These are phyloP conservation scores for Suaeda aralocaspica DNA, from an alignment of 148 eudicot genomes.

Conservation along the genomic window DNA sequence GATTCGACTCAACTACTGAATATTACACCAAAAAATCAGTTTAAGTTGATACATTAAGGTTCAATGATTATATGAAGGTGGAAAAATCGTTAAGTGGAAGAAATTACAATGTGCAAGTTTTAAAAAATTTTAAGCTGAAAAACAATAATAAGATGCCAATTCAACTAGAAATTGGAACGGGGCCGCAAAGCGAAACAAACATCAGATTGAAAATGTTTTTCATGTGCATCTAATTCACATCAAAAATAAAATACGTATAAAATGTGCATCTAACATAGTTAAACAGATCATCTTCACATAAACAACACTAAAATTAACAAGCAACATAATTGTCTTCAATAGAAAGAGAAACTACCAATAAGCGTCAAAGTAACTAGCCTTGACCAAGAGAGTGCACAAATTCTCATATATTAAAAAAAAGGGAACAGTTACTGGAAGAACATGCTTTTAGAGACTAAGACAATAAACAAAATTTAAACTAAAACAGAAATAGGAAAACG, in stretches of 20 bases:
- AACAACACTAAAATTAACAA: background rate
- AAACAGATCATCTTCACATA: too few species aligned
- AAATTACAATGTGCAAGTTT: background rate
- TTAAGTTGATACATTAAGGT: background rate
- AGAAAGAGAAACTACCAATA: too few species aligned
- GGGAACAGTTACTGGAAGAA: background rate
- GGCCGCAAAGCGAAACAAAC: background rate
- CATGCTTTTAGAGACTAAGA: too few species aligned
- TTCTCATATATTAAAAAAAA: too few species aligned
- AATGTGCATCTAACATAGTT: too few species aligned
- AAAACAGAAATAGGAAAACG: too few species aligned
- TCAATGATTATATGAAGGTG: background rate
- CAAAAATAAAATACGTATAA: too few species aligned
- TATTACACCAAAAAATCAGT: background rate
- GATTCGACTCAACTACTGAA: background rate
- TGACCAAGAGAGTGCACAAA: background rate
- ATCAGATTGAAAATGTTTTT: background rate
- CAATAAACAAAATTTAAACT: too few species aligned
- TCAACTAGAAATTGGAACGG: background rate
- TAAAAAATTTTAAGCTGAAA: background rate
- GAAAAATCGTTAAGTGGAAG: background rate
- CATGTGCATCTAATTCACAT: too few species aligned
- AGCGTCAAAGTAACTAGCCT: too few species aligned
- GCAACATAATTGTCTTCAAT: background rate
- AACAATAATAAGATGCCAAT: background rate